Conservation (phyloP, 2,329 filamentous ascomycete species). For the Diplocarpon mali region DNA sequence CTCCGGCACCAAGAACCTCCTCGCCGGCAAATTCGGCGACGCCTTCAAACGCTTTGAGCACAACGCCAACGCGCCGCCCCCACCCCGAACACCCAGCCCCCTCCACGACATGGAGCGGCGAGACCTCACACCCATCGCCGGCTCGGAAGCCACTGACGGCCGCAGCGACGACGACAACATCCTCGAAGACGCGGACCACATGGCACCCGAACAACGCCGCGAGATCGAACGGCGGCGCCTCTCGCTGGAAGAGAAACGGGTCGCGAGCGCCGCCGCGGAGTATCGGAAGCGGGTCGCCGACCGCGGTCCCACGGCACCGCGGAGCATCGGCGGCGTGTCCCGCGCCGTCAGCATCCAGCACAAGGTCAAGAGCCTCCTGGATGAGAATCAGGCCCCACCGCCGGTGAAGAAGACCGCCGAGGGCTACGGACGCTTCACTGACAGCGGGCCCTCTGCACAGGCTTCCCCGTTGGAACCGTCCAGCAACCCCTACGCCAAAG, state of each 20-base stretch:
- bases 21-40: conserved; percentile 85
- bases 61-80: conserved; percentile 27
- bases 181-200: conserved; percentile 54
- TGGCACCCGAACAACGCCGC: conserved; percentile 79
- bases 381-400: conserved; percentile 58
- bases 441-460: conserved; percentile 24
- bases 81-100: conserved; percentile 36
- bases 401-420: conserved; percentile 61
- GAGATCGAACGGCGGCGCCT: conserved; percentile 77
- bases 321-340: conserved; percentile 46
- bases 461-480: conserved; percentile 13
- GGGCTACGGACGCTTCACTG: conserved; percentile 83
- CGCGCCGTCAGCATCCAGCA: conserved; percentile 82
- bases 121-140: conserved; percentile 56
- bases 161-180: conserved; percentile 55
- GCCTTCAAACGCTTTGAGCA: conserved; percentile 86
- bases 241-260: conserved; percentile 79
- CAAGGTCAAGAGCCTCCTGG: conserved; percentile 74
- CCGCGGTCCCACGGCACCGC: conserved; percentile 42
- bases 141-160: conserved; percentile 62
- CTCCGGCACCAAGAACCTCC: conserved; percentile 65
- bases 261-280: conserved; percentile 79
- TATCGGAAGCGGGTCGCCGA: conserved; percentile 67
- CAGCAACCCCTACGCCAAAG: conserved; percentile 22
- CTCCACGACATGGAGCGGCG: conserved; percentile 30